Base-by-base conservation (phyloP, 371 early-diverging fungal species). In the Coemansia sp. region DNA sequence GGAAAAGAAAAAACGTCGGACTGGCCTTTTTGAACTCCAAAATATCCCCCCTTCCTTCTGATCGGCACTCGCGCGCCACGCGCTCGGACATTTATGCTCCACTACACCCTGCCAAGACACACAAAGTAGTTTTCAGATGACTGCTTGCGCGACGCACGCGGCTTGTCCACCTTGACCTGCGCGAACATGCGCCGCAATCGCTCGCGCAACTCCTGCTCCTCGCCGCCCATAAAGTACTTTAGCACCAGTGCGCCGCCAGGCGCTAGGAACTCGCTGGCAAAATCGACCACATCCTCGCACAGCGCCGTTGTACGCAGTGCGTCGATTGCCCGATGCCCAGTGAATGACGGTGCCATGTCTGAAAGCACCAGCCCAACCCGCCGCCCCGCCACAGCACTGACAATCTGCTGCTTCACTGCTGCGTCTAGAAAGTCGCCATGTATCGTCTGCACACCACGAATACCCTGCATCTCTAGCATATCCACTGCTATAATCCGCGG, bases 331-430 rank as follows among this genome's bases (percentile, higher is more conserved):
- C 83, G 30, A 80, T 83, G 72, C 61, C 91, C 91, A 2, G 87
- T 84, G 56, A 91, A 88, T 39, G 84, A 80, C 52, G 89, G 91
- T 33, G 91, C 90, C 92, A 92, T 91, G 63, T 92, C 94, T 2
- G 88, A 88, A 34, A 90, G 66, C 1, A 93, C 79, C 4, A 86
- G 77, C 41, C 90, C 82, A 5, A 84, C 89, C 4, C 54, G 49
- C 38, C 80, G 61, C 6, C 65, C 67, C 6, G 67, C 68, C 12
- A 89, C 56, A 1, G 72, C 58, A 16, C 72, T 49, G 10, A 67
- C 69, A 12, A 91, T 71, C 26, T 77, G 65, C 39, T 55, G 58
- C 59, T 81, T 82, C 9, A 79, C 76, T 3, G 50, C 52, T 0
- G 61, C 38, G 9, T 72, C 59, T 31, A 80, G 70, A 63, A 91